Percentiles rank a stretch among this genome's conserved stretches.
phyloP scores from a whole-genome alignment of 495 filamentous ascomycete species.

The Talaromyces nanjingensis region DNA sequence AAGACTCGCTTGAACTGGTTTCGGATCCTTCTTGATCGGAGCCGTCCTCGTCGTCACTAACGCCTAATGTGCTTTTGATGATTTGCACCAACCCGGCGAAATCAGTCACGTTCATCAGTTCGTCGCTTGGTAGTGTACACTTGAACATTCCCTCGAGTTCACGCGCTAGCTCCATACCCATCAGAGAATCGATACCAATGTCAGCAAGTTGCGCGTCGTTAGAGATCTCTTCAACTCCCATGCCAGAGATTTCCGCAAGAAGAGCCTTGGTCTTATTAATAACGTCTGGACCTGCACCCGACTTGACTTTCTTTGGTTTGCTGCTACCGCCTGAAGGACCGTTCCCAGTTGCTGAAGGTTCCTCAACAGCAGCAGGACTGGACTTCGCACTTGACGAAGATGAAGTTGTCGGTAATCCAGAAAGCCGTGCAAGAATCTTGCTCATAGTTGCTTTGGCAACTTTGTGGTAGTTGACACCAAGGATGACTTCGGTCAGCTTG shows the following conservation, averaged over 20 bases:
- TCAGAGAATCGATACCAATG: constrained; percentile 48
- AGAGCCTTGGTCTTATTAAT: constrained; percentile 17
- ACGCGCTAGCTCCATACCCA: constrained; percentile 47
- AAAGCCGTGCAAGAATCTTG: constrained; percentile 22
- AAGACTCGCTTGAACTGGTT: neutral
- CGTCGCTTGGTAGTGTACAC: constrained; percentile 21
- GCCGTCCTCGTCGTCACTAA: neutral
- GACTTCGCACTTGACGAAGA: constrained; percentile 13
- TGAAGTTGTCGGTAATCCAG: constrained; percentile 11
- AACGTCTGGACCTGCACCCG: constrained; percentile 13
- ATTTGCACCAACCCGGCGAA: neutral
- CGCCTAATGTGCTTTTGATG: neutral
- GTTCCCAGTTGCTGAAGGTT: neutral
- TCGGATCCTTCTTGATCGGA: constrained; percentile 4
- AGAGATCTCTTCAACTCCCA: constrained; percentile 35
- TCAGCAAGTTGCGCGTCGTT: constrained; percentile 33
- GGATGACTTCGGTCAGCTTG: constrained; percentile 36
- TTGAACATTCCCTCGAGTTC: constrained; percentile 43
- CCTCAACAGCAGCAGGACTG: constrained; percentile 9
- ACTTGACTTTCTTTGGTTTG: constrained; percentile 13
- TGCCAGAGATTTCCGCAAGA: constrained; percentile 32
- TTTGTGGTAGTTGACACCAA: constrained; percentile 41
- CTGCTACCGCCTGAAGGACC: constrained; percentile 7
- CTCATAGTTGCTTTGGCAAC: constrained; percentile 38
- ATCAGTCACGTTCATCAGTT: neutral